These are phyloP conservation scores for Lantana camara DNA, from an alignment of 257 asterid genomes.

Conservation along the genomic window DNA sequence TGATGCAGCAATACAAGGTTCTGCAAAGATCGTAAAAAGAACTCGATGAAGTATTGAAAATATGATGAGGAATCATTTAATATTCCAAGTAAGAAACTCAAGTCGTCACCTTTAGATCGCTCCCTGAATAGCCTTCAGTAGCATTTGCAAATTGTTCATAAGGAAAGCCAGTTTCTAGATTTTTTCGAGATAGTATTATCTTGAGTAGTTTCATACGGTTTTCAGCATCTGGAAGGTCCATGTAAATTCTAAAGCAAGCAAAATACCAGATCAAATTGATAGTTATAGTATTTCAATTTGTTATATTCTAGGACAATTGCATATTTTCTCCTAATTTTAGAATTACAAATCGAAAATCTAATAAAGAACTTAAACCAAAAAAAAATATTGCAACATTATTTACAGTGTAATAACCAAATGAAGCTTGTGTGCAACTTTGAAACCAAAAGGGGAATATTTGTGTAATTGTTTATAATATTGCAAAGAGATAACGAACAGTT, in stretches of 20 bases:
- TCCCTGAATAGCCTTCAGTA: conserved; percentile 98
- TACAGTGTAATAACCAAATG: too few relatives aligned
- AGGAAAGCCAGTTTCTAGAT: conserved; percentile 65
- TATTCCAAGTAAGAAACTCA: conserved; percentile 21
- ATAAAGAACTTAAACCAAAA: too few relatives aligned
- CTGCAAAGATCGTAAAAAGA: conserved; percentile 42
- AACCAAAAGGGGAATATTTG: too few relatives aligned
- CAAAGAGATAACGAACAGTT: too few relatives aligned
- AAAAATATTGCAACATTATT: too few relatives aligned
- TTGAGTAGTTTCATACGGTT: conserved; percentile 87
- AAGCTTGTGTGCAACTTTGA: too few relatives aligned
- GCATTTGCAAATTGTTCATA: conserved; percentile 84
- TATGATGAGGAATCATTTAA: conserved; percentile 10
- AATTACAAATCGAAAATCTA: too few relatives aligned
- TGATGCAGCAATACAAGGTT: conserved; percentile 94
- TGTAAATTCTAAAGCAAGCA: conserved; percentile 68
- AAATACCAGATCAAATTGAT: conserved; percentile 21
- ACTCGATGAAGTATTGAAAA: conserved; percentile 8
- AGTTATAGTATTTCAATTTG: background rate
- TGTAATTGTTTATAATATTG: too few relatives aligned
- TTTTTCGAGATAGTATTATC: conserved; percentile 79
- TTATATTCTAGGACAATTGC: background rate
- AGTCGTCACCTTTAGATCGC: conserved; percentile 85
- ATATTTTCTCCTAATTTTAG: too few relatives aligned
- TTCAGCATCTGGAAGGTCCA: conserved; percentile 93